A percentile compares a stretch with the other conserved stretches of the same genome.
These are phyloP conservation scores for Tulasnella sp. DNA, from an alignment of 768 basidiomycete genomes.

Conservation along the genomic window DNA sequence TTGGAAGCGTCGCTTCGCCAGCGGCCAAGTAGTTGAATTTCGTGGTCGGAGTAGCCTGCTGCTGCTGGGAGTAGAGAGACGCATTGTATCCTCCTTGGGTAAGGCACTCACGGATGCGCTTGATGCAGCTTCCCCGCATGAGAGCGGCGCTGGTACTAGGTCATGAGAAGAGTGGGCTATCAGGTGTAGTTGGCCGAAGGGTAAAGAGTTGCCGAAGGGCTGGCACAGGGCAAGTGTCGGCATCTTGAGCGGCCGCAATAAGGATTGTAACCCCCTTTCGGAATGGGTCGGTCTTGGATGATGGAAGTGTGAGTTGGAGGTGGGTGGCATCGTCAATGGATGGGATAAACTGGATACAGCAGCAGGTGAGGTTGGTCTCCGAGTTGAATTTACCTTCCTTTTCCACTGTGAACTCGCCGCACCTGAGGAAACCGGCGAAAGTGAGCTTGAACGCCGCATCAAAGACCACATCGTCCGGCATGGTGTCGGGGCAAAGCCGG, in stretches of 20 bases:
- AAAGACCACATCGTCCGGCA: constrained; percentile 9
- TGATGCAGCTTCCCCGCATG: constrained; percentile 13
- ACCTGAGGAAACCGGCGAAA: constrained; percentile 26
- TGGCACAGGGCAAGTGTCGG: constrained; percentile 21
- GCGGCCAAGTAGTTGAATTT: constrained; percentile 35
- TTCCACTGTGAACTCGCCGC: constrained; percentile 27
- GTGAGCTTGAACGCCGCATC: constrained; percentile 25
- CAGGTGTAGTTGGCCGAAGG: not conserved
- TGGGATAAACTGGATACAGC: constrained; percentile 29
- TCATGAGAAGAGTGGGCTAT: constrained; percentile 20
- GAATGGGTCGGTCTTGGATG: constrained; percentile 37
- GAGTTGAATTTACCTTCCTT: constrained; percentile 21
- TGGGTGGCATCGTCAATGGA: constrained; percentile 23
- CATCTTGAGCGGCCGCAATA: constrained; percentile 24
- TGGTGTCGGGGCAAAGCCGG: not conserved
- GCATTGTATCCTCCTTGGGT: constrained; percentile 14
- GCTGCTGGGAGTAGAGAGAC: constrained; percentile 24
- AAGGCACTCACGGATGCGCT: constrained; percentile 7
- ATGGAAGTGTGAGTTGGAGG: constrained; percentile 29
- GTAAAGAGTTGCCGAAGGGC: constrained; percentile 20
- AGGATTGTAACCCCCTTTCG: constrained; percentile 27
- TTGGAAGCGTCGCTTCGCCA: constrained; percentile 37
- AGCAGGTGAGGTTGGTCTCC: constrained; percentile 25
- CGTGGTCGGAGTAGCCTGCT: constrained; percentile 31
- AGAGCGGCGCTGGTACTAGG: constrained; percentile 11